Percentiles rank a stretch among this genome's conserved stretches.
phyloP scores from a whole-genome alignment of 176 grass and related monocot genomes.

The Cenchrus purpureus region DNA sequence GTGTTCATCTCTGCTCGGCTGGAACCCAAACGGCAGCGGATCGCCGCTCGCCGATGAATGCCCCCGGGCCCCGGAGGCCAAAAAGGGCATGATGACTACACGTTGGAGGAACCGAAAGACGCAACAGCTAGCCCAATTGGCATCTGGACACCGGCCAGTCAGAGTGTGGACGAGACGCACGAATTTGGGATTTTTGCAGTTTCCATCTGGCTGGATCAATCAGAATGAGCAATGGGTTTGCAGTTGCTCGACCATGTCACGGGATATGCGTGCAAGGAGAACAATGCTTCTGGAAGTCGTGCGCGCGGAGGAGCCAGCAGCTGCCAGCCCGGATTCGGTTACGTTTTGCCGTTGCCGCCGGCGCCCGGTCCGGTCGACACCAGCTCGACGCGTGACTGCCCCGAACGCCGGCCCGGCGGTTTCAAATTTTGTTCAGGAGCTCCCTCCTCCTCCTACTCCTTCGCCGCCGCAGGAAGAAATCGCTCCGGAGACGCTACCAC shows the following conservation, averaged over 20 bases:
- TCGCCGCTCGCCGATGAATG: not conserved
- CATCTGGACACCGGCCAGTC: no score
- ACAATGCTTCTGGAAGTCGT: not conserved
- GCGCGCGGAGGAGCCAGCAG: no score
- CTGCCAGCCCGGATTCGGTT: not conserved
- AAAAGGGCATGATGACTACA: not conserved
- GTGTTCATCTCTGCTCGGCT: not conserved
- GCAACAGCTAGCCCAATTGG: no score
- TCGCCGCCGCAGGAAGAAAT: not conserved
- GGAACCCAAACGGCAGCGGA: not conserved
- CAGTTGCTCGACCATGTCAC: not conserved
- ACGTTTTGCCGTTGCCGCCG: not conserved
- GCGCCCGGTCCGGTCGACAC: not conserved
- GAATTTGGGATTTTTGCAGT: not conserved
- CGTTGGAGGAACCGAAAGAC: not conserved
- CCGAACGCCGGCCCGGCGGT: not conserved
- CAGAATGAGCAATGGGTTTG: not conserved
- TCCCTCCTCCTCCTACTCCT: not conserved
- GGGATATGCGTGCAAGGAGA: no score
- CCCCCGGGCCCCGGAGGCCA: not conserved
- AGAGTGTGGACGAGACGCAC: not conserved
- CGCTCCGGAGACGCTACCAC: slow-evolving; percentile 24
- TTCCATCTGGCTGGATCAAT: no score
- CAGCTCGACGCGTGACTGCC: not conserved
- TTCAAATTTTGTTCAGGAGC: not conserved